These are phyloP conservation scores for Xylariaceae sp. DNA, from an alignment of 2,329 filamentous ascomycete species.

Conservation along the genomic window DNA sequence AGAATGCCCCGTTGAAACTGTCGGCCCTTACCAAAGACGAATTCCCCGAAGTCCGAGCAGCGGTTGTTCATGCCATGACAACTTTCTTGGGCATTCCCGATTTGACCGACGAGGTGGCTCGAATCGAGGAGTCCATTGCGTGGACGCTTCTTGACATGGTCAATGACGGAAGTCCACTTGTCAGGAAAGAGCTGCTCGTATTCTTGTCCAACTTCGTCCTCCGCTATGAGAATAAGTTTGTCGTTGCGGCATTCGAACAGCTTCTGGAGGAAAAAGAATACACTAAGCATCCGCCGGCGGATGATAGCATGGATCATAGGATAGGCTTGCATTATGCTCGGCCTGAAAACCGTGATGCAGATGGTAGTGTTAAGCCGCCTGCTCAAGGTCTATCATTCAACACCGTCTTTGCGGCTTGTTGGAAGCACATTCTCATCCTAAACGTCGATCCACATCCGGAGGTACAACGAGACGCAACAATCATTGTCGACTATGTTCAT, in stretches of 20 bases:
- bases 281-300: conserved; percentile 49
- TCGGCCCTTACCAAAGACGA: conserved; percentile 77
- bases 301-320: conserved; percentile 54
- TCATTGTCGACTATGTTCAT: conserved; percentile 84
- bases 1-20: conserved; percentile 75
- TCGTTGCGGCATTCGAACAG: conserved; percentile 89
- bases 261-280: conserved; percentile 76
- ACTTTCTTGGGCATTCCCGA: conserved; percentile 93
- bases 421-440: conserved; percentile 87
- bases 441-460: conserved; percentile 94
- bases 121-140: conserved; percentile 86
- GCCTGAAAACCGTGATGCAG: conserved; percentile 49
- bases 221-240: conserved; percentile 85
- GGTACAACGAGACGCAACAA: conserved; percentile 75
- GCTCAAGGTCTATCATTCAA: conserved; percentile 68
- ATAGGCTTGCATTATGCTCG: conserved; percentile 59
- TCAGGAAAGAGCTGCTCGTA: conserved; percentile 85
- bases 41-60: conserved; percentile 86
- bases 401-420: conserved; percentile 87
- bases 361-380: conserved; percentile 52
- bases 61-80: conserved; percentile 89
- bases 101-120: conserved; percentile 81
- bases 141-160: conserved; percentile 87
- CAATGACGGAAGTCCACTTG: conserved; percentile 88
- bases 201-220: conserved; percentile 90